Evolutionary conservation across 2,329 filamentous ascomycete species (phyloP).

Genomic region (Chalara sp.): DNA sequence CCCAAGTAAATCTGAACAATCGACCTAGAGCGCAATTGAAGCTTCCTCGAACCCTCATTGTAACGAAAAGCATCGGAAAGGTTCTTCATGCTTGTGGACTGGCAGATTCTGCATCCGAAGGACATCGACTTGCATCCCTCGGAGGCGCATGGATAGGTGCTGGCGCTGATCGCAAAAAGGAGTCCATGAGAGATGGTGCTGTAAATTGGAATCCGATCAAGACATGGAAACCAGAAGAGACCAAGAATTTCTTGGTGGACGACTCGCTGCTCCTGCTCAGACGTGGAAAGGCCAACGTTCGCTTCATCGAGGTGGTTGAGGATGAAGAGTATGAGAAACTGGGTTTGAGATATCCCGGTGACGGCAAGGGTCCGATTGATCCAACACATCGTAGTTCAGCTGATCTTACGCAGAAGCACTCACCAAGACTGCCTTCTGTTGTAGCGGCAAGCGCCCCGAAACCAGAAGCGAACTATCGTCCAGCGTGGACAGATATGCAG

Average conservation of each 20-base stretch:
- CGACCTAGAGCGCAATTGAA: constrained; percentile 47
- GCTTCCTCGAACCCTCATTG: constrained; percentile 51
- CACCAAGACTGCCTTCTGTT: neutral
- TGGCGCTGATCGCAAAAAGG: constrained; percentile 34
- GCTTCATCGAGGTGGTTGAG: constrained; percentile 51
- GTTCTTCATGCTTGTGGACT: constrained; percentile 57
- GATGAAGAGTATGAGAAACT: constrained; percentile 36
- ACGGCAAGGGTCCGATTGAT: neutral
- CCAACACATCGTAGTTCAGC: neutral
- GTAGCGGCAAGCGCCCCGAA: neutral
- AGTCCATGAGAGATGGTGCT: constrained; percentile 40
- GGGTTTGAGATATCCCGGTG: neutral
- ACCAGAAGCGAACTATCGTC: neutral
- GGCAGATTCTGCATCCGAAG: constrained; percentile 48
- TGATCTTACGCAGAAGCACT: too few relatives aligned
- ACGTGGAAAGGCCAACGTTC: constrained; percentile 57
- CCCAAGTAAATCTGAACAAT: constrained; percentile 33
- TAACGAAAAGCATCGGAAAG: constrained; percentile 46
- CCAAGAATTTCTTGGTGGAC: constrained; percentile 54
- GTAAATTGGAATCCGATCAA: constrained; percentile 58
- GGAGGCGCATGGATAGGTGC: constrained; percentile 57
- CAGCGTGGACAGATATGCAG: neutral
- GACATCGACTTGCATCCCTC: constrained; percentile 46
- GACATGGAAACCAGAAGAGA: constrained; percentile 49
- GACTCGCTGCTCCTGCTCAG: constrained; percentile 51